Conservation (phyloP, 495 filamentous ascomycete genomes). For the Immersiella caudata region DNA sequence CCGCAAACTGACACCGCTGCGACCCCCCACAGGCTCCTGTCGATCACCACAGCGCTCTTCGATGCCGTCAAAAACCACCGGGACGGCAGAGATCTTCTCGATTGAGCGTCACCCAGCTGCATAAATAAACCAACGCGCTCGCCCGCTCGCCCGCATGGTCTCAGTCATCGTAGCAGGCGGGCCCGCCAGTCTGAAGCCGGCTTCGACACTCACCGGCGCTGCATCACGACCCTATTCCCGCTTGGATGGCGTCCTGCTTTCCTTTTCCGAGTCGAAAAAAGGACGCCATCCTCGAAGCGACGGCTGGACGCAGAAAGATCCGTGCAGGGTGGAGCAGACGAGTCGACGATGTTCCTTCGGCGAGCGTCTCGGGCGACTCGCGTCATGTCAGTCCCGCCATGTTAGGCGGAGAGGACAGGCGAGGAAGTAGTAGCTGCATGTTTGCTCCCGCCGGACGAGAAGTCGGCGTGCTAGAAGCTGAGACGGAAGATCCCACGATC, state of each 20-base stretch:
- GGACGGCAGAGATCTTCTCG: slow-evolving; percentile 36
- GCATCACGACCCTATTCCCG: not conserved
- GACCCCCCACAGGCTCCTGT: slow-evolving; percentile 25
- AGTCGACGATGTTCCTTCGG: not conserved
- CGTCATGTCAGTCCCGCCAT: not conserved
- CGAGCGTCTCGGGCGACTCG: not conserved
- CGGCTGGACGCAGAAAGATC: slow-evolving; percentile 7
- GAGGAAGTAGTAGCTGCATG: not conserved
- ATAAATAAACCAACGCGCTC: not conserved
- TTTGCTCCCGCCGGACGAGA: not conserved
- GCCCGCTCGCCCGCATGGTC: not conserved
- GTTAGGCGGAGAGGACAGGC: not conserved
- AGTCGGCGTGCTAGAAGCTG: not conserved
- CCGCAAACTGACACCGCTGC: slow-evolving; percentile 10
- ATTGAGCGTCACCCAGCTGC: slow-evolving; percentile 18
- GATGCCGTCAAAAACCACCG: slow-evolving; percentile 37
- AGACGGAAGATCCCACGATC: not conserved
- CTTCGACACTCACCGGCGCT: not conserved
- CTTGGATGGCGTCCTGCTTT: not conserved
- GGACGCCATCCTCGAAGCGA: not conserved
- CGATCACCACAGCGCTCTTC: slow-evolving; percentile 28
- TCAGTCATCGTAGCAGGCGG: slow-evolving; percentile 1
- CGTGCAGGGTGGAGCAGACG: slow-evolving; percentile 6
- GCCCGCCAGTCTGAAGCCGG: not conserved
- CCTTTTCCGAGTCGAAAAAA: not conserved